A percentile compares a stretch with the other conserved stretches of the same genome.
phyloP scores from a whole-genome alignment of 2,329 filamentous ascomycete genomes.

The Aspergillus sp. region DNA sequence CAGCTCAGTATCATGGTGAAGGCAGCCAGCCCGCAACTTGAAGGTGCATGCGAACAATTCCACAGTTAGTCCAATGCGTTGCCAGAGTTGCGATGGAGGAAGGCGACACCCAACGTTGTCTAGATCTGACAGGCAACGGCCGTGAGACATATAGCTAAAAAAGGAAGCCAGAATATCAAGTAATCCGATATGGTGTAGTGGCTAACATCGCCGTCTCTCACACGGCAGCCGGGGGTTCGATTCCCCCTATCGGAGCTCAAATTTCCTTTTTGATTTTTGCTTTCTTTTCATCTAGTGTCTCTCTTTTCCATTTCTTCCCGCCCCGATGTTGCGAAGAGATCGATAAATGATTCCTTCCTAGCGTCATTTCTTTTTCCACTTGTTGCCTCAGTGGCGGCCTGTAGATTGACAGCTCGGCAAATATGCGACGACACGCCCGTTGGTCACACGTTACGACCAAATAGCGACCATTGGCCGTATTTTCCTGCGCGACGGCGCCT shows the following conservation, averaged over 20 bases:
- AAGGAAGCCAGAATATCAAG: neutral
- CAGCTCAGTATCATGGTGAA: neutral
- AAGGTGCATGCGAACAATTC: neutral
- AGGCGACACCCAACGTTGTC: neutral
- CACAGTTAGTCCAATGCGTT: neutral
- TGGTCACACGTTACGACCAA: neutral
- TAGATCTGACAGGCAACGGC: neutral
- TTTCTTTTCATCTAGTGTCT: too few relatives aligned
- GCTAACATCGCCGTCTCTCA: conserved; percentile 8
- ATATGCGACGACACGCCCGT: neutral
- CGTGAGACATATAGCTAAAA: neutral
- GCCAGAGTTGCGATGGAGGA: neutral
- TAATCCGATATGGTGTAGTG: conserved; percentile 4
- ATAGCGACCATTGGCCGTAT: neutral
- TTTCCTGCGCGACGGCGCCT: neutral
- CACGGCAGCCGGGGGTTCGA: conserved; percentile 22
- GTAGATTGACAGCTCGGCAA: neutral
- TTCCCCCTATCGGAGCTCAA: conserved; percentile 17
- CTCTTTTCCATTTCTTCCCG: too few relatives aligned
- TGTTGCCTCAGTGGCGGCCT: neutral
- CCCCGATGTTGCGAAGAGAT: too few relatives aligned
- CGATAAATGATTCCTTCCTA: neutral
- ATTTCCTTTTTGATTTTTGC: too few relatives aligned
- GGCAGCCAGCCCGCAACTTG: neutral
- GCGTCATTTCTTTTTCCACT: neutral